Evolutionary conservation across 345 rosid genomes (phyloP).

Genomic region (Cardamine chenopodiifolia): DNA sequence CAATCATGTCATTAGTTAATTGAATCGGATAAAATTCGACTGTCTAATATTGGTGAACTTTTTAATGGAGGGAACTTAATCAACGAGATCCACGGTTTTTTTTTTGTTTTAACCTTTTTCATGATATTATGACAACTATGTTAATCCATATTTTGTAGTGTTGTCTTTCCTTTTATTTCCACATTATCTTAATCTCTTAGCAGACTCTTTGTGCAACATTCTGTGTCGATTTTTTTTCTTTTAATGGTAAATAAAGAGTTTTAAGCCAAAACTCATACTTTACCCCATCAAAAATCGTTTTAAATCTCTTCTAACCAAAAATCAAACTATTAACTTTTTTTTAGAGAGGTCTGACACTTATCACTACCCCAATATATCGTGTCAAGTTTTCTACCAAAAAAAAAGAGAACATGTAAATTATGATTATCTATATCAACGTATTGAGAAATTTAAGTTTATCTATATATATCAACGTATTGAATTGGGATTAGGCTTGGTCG

Average conservation of each 20-base stretch:
- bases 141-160: not conserved
- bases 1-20: not conserved
- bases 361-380: not conserved
- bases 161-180: not conserved
- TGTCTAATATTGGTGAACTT: not conserved
- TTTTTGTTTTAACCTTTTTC: no score
- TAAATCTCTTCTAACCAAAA: not conserved
- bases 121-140: not conserved
- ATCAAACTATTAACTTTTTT: no score
- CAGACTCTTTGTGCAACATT: not conserved
- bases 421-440: no score
- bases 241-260: not conserved
- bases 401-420: no score
- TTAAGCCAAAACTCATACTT: not conserved
- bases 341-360: no score
- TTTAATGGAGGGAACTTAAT: not conserved
- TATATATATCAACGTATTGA: conserved; percentile 8
- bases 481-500: no score
- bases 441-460: no score
- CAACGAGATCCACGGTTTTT: no score
- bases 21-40: not conserved
- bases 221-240: not conserved
- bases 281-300: not conserved
- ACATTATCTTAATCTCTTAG: not conserved
- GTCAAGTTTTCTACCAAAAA: not conserved